Evolutionary conservation across 345 rosid genomes (phyloP).

Genomic region (Physaria fendleri): DNA sequence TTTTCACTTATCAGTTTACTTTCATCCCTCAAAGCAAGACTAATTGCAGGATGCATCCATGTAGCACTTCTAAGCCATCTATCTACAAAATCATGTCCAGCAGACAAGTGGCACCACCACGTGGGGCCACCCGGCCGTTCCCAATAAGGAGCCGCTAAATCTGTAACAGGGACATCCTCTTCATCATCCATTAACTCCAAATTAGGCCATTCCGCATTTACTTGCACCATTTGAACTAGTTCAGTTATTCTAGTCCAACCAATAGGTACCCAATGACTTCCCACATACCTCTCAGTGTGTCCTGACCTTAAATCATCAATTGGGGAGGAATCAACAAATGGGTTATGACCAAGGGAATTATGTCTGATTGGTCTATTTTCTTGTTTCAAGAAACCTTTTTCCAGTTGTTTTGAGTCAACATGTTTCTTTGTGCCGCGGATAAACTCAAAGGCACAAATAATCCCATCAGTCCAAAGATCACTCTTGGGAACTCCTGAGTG

Average conservation of each 20-base stretch:
- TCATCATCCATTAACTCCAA: conserved; percentile 47
- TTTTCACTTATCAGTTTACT: conserved; percentile 80
- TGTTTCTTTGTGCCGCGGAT: conserved; percentile 38
- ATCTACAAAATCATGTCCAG: conserved; percentile 51
- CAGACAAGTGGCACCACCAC: conserved; percentile 94
- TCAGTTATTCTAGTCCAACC: conserved; percentile 88
- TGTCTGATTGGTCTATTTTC: conserved; percentile 28
- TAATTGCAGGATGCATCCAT: conserved; percentile 97
- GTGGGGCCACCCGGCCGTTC: conserved; percentile 77
- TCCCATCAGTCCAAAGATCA: conserved; percentile 81
- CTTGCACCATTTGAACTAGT: conserved; percentile 59
- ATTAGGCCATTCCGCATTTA: conserved; percentile 58
- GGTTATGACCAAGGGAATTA: conserved; percentile 27
- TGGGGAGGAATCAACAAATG: conserved; percentile 25
- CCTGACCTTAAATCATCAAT: conserved; percentile 26
- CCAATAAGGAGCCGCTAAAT: conserved; percentile 95
- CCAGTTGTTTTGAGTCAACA: conserved; percentile 15
- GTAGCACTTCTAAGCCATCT: conserved; percentile 68
- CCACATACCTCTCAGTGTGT: conserved; percentile 44
- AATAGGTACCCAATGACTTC: conserved; percentile 75
- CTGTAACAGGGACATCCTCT: conserved; percentile 65
- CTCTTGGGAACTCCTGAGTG: conserved; percentile 30
- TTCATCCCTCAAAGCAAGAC: conserved; percentile 86
- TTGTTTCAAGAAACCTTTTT: conserved; percentile 8
- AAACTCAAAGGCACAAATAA: conserved; percentile 82